A percentile compares a stretch with the other conserved stretches of the same genome.
phyloP scores from a whole-genome alignment of 345 rosid species.

The Linum usitatissimum region DNA sequence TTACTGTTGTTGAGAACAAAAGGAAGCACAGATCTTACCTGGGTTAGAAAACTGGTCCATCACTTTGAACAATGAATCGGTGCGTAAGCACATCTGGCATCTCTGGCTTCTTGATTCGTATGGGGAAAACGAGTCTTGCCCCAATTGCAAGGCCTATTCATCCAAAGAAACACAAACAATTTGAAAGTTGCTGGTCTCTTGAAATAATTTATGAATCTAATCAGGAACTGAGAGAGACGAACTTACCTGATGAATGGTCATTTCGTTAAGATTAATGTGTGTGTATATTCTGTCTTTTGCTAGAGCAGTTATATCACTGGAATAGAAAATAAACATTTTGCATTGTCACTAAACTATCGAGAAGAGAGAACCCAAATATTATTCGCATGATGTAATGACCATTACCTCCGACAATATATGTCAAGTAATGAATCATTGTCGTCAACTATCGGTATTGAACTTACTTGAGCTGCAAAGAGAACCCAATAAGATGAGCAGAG shows the following conservation, averaged over 20 bases:
- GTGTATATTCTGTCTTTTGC: slow-evolving; percentile 23
- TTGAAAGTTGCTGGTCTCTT: background rate
- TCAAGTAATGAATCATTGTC: slow-evolving; percentile 23
- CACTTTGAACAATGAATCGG: slow-evolving; percentile 24
- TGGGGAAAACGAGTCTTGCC: slow-evolving; percentile 17
- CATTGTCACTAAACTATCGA: background rate
- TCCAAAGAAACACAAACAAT: background rate
- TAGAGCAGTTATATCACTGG: slow-evolving; percentile 29
- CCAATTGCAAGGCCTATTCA: slow-evolving; percentile 26
- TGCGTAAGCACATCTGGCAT: slow-evolving; percentile 26
- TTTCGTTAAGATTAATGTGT: slow-evolving; percentile 22
- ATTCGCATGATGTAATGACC: background rate
- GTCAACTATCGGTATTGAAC: slow-evolving; percentile 26
- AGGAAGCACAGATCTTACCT: slow-evolving; percentile 4
- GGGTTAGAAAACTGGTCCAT: slow-evolving; percentile 26
- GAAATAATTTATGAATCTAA: background rate
- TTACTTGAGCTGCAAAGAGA: slow-evolving; percentile 21
- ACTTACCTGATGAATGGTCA: slow-evolving; percentile 24
- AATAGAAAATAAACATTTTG: background rate
- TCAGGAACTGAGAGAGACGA: background rate
- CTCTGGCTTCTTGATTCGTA: slow-evolving; percentile 21
- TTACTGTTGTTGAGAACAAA: background rate
- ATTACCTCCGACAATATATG: slow-evolving; percentile 26
- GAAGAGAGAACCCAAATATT: background rate
- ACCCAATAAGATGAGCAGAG: background rate